phyloP scores from a whole-genome alignment of 306 rosid species.

The Quercus variabilis region DNA sequence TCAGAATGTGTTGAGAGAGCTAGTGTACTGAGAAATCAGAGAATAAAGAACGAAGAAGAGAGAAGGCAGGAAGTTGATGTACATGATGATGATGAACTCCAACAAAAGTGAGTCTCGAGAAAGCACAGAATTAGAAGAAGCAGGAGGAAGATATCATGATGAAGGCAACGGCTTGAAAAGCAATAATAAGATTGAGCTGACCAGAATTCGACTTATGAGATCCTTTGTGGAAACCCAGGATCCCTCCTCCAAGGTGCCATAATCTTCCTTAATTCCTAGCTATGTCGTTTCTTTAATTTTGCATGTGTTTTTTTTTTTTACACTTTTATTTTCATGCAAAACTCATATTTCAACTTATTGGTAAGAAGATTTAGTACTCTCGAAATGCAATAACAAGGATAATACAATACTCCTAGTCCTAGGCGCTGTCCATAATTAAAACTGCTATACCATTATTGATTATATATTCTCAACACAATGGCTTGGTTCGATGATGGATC shows the following conservation, averaged over 20 bases:
- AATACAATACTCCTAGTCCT: too few relatives aligned
- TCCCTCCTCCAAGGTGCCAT: slow-evolving; percentile 22
- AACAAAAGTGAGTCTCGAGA: not conserved
- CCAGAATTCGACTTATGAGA: slow-evolving; percentile 20
- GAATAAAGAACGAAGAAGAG: not conserved
- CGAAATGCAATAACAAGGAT: not conserved
- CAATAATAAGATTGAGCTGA: not conserved
- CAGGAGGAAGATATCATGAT: not conserved
- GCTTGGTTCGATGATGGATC: too few relatives aligned
- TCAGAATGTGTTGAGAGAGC: not conserved
- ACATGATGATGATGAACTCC: not conserved
- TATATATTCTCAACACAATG: too few relatives aligned
- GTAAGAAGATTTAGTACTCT: not conserved
- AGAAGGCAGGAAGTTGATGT: not conserved
- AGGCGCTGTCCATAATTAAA: too few relatives aligned
- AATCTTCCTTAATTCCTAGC: not conserved
- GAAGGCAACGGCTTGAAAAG: not conserved
- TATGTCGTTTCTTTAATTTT: not conserved
- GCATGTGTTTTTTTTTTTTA: not conserved
- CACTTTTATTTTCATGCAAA: not conserved
- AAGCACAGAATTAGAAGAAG: not conserved
- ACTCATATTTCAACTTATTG: not conserved
- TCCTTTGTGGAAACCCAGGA: slow-evolving; percentile 17
- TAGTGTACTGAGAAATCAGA: not conserved
- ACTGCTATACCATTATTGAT: not conserved